Base-by-base conservation (phyloP, 768 basidiomycete species). In the Mycena polygramma region DNA sequence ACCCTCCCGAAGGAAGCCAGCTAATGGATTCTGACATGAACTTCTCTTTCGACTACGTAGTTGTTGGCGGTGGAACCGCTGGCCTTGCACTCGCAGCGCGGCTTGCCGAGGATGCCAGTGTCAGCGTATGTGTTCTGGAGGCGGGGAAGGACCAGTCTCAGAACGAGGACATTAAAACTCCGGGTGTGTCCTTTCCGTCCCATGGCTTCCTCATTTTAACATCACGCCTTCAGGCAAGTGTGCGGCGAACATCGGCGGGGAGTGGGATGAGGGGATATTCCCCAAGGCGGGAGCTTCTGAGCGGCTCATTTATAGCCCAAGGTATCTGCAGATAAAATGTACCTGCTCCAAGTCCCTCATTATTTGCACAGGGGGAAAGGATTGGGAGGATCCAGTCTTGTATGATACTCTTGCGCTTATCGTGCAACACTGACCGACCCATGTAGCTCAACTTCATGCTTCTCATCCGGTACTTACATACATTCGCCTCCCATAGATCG, bases 111-210 rank as follows among this genome's bases (percentile, higher is more conserved):
- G 80, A 83, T 69, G 54, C 76, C 0, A 67, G 74, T 37, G 76
- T 77, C 67, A 77, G 76, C 19, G 82, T 85, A 8, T 74, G 82
- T 58, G 80, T 84, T 11, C 67, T 81, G 66, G 79, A 81, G 62
- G 74, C 77, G 0, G 79, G 79, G 35, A 57, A 46, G 52, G 69
- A 52, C 37, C 59, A 59, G 45, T 11, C 62, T 9, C 24, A 39
- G 19, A 63, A 63, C 7, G 57, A 66, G 9, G 64, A 66, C 22
- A 37, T 66, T 11, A 51, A 57, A 37, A 41, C 51, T 26, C 55
- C 64, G 1, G 64, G 64, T 66, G 24, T 0, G 57, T 36, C 24
- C 1, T 9, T 15, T 48, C 24, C 20, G 1, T 46, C 17, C n/a
- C 13, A 4, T 36, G 5, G 17, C 35, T 19, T 17, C 20, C 11